These are phyloP conservation scores for Dysphania ambrosioides DNA, from an alignment of 148 eudicot genomes.

Conservation along the genomic window DNA sequence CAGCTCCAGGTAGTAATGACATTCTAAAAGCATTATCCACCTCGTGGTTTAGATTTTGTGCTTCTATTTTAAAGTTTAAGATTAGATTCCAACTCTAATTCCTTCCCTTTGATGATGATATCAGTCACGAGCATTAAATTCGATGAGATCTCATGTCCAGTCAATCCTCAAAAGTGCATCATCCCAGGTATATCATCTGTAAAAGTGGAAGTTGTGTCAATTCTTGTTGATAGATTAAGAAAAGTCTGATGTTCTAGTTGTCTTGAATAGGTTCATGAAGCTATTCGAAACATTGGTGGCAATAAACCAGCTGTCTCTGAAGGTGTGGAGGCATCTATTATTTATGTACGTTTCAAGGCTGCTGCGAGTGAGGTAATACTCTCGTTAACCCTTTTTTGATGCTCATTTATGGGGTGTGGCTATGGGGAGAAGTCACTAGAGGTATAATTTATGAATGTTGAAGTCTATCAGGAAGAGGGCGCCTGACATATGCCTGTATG, in stretches of 20 bases:
- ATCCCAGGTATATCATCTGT: conserved; percentile 61
- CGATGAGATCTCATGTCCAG: conserved; percentile 83
- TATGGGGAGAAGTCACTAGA: conserved; percentile 6
- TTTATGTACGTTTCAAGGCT: conserved; percentile 94
- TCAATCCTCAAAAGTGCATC: conserved; percentile 79
- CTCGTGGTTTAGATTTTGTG: not conserved
- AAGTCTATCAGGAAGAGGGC: not conserved
- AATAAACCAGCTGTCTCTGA: conserved; percentile 74
- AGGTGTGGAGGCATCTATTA: conserved; percentile 88
- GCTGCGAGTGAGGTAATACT: conserved; percentile 91
- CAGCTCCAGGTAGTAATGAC: conserved; percentile 77
- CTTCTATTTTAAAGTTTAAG: not conserved
- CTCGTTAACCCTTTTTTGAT: not conserved
- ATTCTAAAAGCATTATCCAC: not conserved
- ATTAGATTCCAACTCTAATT: not conserved
- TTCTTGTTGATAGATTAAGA: conserved; percentile 3
- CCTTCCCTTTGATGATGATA: conserved; percentile 25
- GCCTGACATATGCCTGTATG: not conserved
- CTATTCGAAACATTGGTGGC: conserved; percentile 61
- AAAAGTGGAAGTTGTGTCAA: not conserved
- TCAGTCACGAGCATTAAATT: conserved; percentile 94
- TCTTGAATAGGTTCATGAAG: conserved; percentile 64
- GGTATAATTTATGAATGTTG: not conserved
- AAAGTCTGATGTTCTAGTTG: conserved; percentile 9
- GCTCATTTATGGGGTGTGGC: not conserved